phyloP scores from a whole-genome alignment of 2,329 filamentous ascomycete species.

The Hypoxylon sp. region DNA sequence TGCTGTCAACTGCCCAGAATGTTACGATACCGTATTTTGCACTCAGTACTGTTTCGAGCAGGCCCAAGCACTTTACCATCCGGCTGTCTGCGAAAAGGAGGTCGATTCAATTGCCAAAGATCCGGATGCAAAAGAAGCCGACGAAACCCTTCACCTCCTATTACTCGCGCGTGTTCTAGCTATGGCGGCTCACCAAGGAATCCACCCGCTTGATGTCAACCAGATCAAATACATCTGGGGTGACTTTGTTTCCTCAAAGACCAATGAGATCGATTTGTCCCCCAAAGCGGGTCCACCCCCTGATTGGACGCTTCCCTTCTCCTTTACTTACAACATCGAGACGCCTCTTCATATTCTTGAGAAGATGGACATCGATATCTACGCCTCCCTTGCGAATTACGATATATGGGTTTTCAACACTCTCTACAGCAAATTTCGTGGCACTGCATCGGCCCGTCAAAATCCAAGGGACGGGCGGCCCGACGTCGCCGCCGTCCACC shows the following conservation, averaged over 20 bases:
- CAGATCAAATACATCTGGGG: slow-evolving; percentile 80
- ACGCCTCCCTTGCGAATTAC: slow-evolving; percentile 69
- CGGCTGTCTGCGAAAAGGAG: slow-evolving; percentile 76
- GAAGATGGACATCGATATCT: slow-evolving; percentile 88
- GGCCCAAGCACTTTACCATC: slow-evolving; percentile 74
- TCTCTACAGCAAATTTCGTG: slow-evolving; percentile 91
- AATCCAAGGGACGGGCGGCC: slow-evolving; percentile 83
- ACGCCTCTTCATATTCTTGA: slow-evolving; percentile 83
- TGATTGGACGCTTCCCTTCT: slow-evolving; percentile 81
- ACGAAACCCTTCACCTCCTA: slow-evolving; percentile 74
- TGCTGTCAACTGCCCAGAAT: slow-evolving; percentile 71
- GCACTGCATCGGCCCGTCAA: slow-evolving; percentile 89
- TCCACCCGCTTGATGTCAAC: slow-evolving; percentile 74
- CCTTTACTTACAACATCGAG: slow-evolving; percentile 81
- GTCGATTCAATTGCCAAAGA: slow-evolving; percentile 77
- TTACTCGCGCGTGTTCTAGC: slow-evolving; percentile 74
- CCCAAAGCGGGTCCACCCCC: slow-evolving; percentile 70
- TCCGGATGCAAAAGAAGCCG: slow-evolving; percentile 71
- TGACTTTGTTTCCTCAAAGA: slow-evolving; percentile 70
- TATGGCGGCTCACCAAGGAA: slow-evolving; percentile 72
- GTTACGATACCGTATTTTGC: slow-evolving; percentile 77
- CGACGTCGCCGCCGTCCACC: slow-evolving; percentile 93
- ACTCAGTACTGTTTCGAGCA: slow-evolving; percentile 70
- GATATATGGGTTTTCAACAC: slow-evolving; percentile 92
- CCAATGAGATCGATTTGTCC: slow-evolving; percentile 69